Percentiles rank a stretch among this genome's conserved stretches.
These are phyloP conservation scores for Sclerotinia trifoliorum DNA, from an alignment of 2,329 filamentous ascomycete genomes.

Conservation along the genomic window DNA sequence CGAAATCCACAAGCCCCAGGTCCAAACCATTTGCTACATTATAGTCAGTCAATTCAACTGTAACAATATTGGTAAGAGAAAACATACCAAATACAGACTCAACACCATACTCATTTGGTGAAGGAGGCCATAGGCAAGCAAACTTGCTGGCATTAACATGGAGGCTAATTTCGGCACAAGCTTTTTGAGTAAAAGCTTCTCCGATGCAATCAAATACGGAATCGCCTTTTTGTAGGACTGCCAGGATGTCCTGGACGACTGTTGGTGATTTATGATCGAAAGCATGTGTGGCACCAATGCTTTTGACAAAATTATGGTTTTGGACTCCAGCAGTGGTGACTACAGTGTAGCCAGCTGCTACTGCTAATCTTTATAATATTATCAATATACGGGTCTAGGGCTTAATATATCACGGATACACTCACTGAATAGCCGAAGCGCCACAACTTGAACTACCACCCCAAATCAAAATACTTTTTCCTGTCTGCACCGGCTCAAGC, in stretches of 20 bases:
- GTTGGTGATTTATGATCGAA: slow-evolving; percentile 46
- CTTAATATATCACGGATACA: background rate
- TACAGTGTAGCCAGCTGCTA: slow-evolving; percentile 41
- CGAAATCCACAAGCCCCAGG: slow-evolving; percentile 37
- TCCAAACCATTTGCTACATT: slow-evolving; percentile 33
- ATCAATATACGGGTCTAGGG: background rate
- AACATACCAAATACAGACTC: slow-evolving; percentile 34
- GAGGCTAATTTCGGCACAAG: slow-evolving; percentile 38
- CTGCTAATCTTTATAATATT: slow-evolving; percentile 20
- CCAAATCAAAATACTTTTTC: slow-evolving; percentile 33
- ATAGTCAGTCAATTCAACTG: slow-evolving; percentile 6
- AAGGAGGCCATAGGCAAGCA: slow-evolving; percentile 7
- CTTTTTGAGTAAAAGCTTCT: slow-evolving; percentile 26
- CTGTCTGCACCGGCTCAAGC: slow-evolving; percentile 22
- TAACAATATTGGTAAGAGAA: background rate
- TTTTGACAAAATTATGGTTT: slow-evolving; percentile 45
- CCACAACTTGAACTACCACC: slow-evolving; percentile 32
- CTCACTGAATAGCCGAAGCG: slow-evolving; percentile 28
- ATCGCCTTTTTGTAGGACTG: slow-evolving; percentile 26
- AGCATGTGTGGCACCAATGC: slow-evolving; percentile 45
- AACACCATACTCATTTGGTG: slow-evolving; percentile 32
- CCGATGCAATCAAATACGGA: slow-evolving; percentile 37
- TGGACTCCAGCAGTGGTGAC: slow-evolving; percentile 48
- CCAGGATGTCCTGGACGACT: slow-evolving; percentile 27
- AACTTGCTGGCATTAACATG: slow-evolving; percentile 35